Evolutionary conservation across 768 basidiomycete species (phyloP), one percentile per base, ranked within the genome.

Genomic region (Psilocybe sp.): DNA sequence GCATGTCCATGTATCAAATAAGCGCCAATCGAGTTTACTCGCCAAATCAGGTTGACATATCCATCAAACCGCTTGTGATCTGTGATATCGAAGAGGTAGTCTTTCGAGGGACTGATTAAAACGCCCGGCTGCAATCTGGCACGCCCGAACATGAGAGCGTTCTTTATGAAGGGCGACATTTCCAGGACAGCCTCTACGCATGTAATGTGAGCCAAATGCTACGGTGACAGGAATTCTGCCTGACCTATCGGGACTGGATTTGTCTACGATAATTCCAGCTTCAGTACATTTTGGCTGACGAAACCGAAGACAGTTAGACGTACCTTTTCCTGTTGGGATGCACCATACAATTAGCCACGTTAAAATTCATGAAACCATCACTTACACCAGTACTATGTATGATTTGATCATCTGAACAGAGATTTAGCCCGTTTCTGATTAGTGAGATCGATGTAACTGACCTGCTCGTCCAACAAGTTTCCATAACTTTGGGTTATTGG

Each of bases 361-460:
- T 10, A 10, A 3, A 5, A 19, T 5, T 9, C 20, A 28, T 28
- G 12, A 19, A 2, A 37, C n/a, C 23, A 7, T 3, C 23, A 41
- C 49, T 28, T 38, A 44, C 49, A 20, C 49, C 49, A 14, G 41
- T 43, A 12, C 49, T 50, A 28, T 50, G 49, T 43, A 44, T 50
- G 12, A 50, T 50, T 40, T 44, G 49, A 1, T 43, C 49, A 38
- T 50, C 49, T 50, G 16, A 15, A 4, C 28, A 2, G 14, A 16
- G 2, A 28, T 28, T 28, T 7, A 28, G 23, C 23, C 23, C 23
- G 23, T 6, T 20, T 15, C 38, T 5, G 18, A 4, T 32, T 3
- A 28, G 7, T 28, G 23, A 28, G 11, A 8, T 2, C 13, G 5
- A 12, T 19, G 4, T 7, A 15, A 50, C 49, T n/a, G 6, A 50